phyloP scores from a whole-genome alignment of 345 rosid genomes.

The Punica granatum region DNA sequence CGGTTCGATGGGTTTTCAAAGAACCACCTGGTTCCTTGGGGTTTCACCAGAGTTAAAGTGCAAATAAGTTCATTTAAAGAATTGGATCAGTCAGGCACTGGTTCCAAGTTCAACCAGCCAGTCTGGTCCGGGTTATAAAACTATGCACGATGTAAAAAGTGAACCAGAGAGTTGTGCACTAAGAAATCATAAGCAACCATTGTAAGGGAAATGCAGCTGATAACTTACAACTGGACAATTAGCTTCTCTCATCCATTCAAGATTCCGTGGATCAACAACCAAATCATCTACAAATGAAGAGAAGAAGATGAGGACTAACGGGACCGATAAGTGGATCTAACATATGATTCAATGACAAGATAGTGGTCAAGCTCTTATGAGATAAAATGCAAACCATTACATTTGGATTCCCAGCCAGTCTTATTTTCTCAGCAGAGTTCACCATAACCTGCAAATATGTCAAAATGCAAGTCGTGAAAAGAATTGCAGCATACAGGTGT shows the following conservation, averaged over 20 bases:
- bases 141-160: too few species aligned
- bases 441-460: conserved; percentile 62
- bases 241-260: conserved; percentile 95
- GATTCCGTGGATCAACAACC: conserved; percentile 88
- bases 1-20: too few species aligned
- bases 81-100: too few species aligned
- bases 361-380: conserved; percentile 31
- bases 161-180: not conserved
- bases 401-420: conserved; percentile 87
- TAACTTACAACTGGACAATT: conserved; percentile 88
- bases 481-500: not conserved
- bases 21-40: too few species aligned
- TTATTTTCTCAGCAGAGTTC: conserved; percentile 84
- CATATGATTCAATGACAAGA: not conserved
- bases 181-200: not conserved
- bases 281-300: conserved; percentile 61
- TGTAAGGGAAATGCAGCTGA: not conserved
- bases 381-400: conserved; percentile 67
- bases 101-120: too few species aligned
- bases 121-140: too few species aligned
- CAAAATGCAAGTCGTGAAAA: conserved; percentile 4
- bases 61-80: too few species aligned
- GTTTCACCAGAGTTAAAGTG: too few species aligned
- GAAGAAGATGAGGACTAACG: not conserved
- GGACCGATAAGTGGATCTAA: not conserved